These are phyloP conservation scores for Claviceps pusilla DNA, from an alignment of 2,329 filamentous ascomycete species.

Conservation along the genomic window DNA sequence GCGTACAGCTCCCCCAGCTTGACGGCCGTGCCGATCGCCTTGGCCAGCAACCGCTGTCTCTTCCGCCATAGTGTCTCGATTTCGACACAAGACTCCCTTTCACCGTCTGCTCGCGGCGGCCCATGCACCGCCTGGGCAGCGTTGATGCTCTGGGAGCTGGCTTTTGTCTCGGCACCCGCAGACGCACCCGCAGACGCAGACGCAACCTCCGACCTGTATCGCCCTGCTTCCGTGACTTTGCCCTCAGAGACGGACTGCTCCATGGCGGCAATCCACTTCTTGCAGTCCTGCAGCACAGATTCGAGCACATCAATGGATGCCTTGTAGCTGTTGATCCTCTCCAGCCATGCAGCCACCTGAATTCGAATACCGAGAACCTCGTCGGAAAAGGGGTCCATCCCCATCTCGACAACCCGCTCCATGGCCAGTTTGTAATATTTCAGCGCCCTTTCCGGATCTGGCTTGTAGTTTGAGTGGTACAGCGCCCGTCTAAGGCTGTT, in stretches of 20 bases:
- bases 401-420: conserved; percentile 52
- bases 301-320: conserved; percentile 66
- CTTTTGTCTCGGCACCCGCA: conserved; percentile 1
- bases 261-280: conserved; percentile 41
- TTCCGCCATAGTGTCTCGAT: conserved; percentile 39
- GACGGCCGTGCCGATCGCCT: conserved; percentile 59
- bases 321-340: conserved; percentile 56
- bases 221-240: conserved; percentile 26
- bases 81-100: neutral
- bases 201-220: conserved; percentile 10
- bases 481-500: conserved; percentile 69
- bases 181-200: neutral
- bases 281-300: conserved; percentile 55
- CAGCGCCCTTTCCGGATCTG: conserved; percentile 61
- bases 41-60: conserved; percentile 54
- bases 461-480: conserved; percentile 67
- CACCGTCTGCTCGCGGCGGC: conserved; percentile 5
- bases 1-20: conserved; percentile 78
- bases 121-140: conserved; percentile 5
- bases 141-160: neutral
- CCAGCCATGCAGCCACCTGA: conserved; percentile 63
- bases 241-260: conserved; percentile 35
- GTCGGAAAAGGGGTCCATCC: conserved; percentile 78
- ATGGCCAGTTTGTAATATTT: conserved; percentile 75
- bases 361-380: conserved; percentile 84